phyloP scores from a whole-genome alignment of 169 alveolate genomes.

The Perkinsus chesapeaki region DNA sequence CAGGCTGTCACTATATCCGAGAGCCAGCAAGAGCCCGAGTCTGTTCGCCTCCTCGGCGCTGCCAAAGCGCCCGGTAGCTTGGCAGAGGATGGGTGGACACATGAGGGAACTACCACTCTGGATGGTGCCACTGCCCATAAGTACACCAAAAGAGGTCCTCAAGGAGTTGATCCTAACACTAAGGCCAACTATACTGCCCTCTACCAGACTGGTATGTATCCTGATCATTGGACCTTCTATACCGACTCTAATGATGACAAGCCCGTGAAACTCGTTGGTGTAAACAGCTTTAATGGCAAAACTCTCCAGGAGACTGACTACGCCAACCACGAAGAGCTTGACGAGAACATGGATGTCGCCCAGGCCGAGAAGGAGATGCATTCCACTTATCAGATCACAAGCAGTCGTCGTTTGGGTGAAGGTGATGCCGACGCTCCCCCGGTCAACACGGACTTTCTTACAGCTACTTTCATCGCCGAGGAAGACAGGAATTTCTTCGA shows the following conservation, averaged over 20 bases:
- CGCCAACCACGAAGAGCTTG: neutral
- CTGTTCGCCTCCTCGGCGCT: neutral
- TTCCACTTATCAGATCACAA: neutral
- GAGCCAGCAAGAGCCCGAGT: neutral
- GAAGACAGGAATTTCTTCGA: neutral
- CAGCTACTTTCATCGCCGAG: neutral
- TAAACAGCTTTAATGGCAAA: neutral
- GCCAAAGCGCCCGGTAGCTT: neutral
- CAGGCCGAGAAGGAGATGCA: slow-evolving; percentile 1
- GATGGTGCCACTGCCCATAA: neutral
- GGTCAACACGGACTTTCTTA: neutral
- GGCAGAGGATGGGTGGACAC: neutral
- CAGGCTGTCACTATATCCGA: neutral
- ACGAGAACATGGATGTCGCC: neutral
- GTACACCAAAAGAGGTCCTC: neutral
- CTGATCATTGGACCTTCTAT: neutral
- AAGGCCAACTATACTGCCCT: neutral
- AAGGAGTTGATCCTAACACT: neutral
- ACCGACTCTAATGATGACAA: neutral
- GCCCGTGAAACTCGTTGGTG: neutral
- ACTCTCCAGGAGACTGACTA: neutral
- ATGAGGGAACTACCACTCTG: neutral
- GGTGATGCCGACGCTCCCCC: neutral
- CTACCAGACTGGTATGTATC: neutral
- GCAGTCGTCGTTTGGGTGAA: neutral